Evolutionary conservation across 73 alveolate genomes (phyloP).

Genomic region (Uronychia binucleata): DNA sequence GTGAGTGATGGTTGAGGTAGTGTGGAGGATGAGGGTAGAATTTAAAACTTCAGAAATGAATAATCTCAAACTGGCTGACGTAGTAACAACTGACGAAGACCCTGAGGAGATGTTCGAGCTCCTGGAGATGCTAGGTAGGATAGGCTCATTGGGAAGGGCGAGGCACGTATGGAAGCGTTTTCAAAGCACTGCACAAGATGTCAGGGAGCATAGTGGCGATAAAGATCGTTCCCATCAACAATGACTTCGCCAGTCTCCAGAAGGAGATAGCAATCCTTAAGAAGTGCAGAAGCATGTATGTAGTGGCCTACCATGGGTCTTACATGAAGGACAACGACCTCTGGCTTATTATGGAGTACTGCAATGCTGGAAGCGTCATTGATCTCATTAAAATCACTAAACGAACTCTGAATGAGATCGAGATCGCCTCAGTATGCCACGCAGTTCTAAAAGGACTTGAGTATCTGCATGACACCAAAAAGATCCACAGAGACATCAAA

Average conservation of each 20-base stretch:
- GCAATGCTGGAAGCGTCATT: constrained; percentile 95
- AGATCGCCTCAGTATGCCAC: constrained; percentile 91
- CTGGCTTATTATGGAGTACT: constrained; percentile 96
- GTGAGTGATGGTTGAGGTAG: constrained; percentile 3
- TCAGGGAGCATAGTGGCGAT: constrained; percentile 91
- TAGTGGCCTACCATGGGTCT: constrained; percentile 90
- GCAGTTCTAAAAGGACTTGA: constrained; percentile 94
- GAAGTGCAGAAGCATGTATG: constrained; percentile 91
- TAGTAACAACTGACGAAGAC: constrained; percentile 54
- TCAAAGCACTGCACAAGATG: constrained; percentile 83
- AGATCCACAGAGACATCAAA: constrained; percentile 97
- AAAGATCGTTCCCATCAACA: constrained; percentile 70
- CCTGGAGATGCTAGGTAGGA: constrained; percentile 80
- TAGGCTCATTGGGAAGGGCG: constrained; percentile 1
- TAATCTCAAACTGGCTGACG: constrained; percentile 2
- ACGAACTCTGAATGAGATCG: constrained; percentile 84
- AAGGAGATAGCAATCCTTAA: constrained; percentile 94
- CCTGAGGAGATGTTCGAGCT: constrained; percentile 81
- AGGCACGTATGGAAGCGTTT: constrained; percentile 95
- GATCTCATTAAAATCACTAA: constrained; percentile 95
- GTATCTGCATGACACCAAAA: constrained; percentile 92
- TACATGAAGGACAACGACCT: constrained; percentile 91
- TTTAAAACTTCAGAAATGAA: neutral
- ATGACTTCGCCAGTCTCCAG: constrained; percentile 32
- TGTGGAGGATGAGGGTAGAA: neutral